Conservation (phyloP, 176 grass and related monocot genomes). For the Stipa capillata region DNA sequence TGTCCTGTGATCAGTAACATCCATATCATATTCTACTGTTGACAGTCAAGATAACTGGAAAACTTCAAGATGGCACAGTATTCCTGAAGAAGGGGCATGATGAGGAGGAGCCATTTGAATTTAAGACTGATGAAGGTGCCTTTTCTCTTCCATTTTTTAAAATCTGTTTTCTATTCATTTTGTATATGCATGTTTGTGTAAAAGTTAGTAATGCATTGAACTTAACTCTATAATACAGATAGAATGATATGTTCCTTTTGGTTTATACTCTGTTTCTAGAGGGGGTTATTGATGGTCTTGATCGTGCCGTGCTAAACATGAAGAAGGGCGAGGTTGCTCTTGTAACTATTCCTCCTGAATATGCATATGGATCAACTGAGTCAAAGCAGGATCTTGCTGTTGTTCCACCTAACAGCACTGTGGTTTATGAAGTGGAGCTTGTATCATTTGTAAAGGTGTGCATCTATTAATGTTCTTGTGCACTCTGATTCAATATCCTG, state of each 20-base stretch:
- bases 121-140: slow-evolving; percentile 86
- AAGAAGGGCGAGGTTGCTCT: slow-evolving; percentile 94
- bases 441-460: slow-evolving; percentile 90
- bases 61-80: slow-evolving; percentile 70
- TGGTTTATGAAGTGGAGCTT: slow-evolving; percentile 88
- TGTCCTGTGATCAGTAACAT: neutral
- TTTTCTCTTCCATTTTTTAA: no score
- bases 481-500: neutral
- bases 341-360: slow-evolving; percentile 84
- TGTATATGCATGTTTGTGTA: neutral
- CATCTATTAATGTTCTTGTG: neutral
- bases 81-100: slow-evolving; percentile 84
- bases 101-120: slow-evolving; percentile 62
- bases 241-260: neutral
- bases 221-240: neutral
- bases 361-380: slow-evolving; percentile 67
- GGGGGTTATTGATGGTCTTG: slow-evolving; percentile 79
- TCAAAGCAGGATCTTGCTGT: slow-evolving; percentile 76
- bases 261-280: slow-evolving; percentile 29
- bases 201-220: neutral
- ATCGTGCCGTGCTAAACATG: slow-evolving; percentile 83
- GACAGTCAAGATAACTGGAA: slow-evolving; percentile 82
- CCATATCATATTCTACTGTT: slow-evolving; percentile 10
- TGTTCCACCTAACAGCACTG: slow-evolving; percentile 72
- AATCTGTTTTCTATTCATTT: no score